These are phyloP conservation scores for Microdochium nivale DNA, from an alignment of 2,329 filamentous ascomycete genomes.

Conservation along the genomic window DNA sequence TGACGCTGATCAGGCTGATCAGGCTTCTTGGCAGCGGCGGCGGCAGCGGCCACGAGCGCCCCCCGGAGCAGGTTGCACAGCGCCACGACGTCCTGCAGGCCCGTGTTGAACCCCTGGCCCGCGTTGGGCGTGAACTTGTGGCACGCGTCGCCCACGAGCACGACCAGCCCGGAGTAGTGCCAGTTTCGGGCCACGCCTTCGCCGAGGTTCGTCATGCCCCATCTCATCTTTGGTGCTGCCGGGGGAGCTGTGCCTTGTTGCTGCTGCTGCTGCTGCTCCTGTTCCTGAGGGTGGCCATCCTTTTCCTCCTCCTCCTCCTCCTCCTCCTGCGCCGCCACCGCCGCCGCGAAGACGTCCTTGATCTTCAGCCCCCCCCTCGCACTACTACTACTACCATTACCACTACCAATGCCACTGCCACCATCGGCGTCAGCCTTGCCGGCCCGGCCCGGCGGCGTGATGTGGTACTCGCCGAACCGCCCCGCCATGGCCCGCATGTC, in stretches of 20 bases:
- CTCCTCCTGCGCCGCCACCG: too few species aligned
- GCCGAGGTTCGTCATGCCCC: conserved; percentile 1
- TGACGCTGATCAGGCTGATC: neutral
- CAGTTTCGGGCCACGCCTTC: conserved; percentile 3
- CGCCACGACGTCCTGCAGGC: conserved; percentile 1
- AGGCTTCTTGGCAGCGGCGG: too few species aligned
- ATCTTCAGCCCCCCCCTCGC: neutral
- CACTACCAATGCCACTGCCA: too few species aligned
- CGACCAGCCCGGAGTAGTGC: conserved; percentile 1
- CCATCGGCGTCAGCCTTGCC: too few species aligned
- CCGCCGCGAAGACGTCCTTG: neutral
- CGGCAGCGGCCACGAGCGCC: too few species aligned
- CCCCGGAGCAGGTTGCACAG: neutral
- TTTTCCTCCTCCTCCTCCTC: too few species aligned
- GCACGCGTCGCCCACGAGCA: conserved; percentile 3
- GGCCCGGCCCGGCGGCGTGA: too few species aligned
- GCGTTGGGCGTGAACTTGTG: conserved; percentile 5
- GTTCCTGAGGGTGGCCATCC: too few species aligned
- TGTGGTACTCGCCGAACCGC: neutral
- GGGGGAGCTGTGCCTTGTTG: too few species aligned
- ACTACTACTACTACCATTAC: neutral
- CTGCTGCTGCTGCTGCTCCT: too few species aligned
- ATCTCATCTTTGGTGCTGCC: too few species aligned
- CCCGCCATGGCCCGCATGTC: neutral
- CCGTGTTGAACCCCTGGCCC: conserved; percentile 3